phyloP scores from a whole-genome alignment of 768 basidiomycete genomes.

The Russula virescens region DNA sequence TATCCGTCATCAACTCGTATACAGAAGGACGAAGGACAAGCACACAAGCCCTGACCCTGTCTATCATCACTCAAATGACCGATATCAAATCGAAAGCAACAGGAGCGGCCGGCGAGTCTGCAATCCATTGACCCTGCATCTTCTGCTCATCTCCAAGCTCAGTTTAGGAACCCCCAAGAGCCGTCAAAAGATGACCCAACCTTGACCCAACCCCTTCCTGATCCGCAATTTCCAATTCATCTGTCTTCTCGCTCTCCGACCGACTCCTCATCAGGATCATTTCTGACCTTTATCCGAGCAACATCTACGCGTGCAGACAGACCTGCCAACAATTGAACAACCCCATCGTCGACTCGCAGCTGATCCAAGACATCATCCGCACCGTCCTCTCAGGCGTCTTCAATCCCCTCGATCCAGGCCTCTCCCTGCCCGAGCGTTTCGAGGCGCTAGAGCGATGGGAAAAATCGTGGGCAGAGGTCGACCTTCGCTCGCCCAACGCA shows the following conservation, averaged over 20 bases:
- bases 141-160: too few species aligned
- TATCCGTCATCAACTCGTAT: too few species aligned
- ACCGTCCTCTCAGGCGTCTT: neutral
- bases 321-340: neutral
- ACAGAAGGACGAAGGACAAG: too few species aligned
- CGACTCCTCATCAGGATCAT: constrained; percentile 12
- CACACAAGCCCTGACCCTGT: too few species aligned
- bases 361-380: neutral
- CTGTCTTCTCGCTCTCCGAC: constrained; percentile 11
- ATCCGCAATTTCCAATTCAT: neutral
- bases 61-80: too few species aligned
- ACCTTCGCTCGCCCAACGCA: neutral
- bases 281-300: neutral
- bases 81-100: too few species aligned
- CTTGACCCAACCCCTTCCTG: too few species aligned
- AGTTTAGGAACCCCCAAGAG: too few species aligned
- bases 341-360: neutral
- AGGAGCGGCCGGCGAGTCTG: too few species aligned
- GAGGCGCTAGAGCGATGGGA: neutral
- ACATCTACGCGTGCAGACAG: neutral
- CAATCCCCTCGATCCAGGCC: neutral
- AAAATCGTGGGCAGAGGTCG: neutral
- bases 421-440: neutral
- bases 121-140: too few species aligned
- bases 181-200: too few species aligned